A percentile compares a stretch with the other conserved stretches of the same genome.
Evolutionary conservation across 2,329 filamentous ascomycete species (phyloP).

Genomic region (Verticillium nubilum): DNA sequence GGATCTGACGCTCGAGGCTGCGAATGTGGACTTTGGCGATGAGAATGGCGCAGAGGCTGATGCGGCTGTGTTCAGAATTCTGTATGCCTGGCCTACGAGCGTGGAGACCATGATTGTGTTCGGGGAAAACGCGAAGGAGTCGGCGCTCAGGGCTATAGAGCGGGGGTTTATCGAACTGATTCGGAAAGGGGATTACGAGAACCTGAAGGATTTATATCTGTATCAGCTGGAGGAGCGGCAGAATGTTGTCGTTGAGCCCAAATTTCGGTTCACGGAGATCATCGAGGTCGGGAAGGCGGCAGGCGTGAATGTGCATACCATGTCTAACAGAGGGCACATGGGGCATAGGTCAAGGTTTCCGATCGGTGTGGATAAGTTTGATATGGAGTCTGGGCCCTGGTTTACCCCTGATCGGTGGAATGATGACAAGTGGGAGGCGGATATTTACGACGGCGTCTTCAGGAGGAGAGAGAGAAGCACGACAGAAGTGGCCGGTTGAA

Average conservation of each 20-base stretch:
- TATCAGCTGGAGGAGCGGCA: neutral
- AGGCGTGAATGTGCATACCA: neutral
- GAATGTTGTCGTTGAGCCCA: too few relatives aligned
- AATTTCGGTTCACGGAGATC: neutral
- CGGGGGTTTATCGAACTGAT: too few relatives aligned
- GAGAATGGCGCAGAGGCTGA: neutral
- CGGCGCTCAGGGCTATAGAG: too few relatives aligned
- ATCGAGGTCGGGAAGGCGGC: neutral
- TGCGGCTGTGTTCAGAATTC: too few relatives aligned
- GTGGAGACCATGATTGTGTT: too few relatives aligned
- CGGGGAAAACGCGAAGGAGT: too few relatives aligned
- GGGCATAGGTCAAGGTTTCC: neutral
- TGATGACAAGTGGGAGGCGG: neutral
- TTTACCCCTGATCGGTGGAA: neutral
- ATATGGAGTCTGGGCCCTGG: slow-evolving; percentile 1
- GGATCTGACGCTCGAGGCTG: neutral
- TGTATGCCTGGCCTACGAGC: too few relatives aligned
- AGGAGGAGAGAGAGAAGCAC: neutral
- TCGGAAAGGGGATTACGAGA: too few relatives aligned
- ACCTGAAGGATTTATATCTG: neutral
- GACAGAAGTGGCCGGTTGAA: too few relatives aligned
- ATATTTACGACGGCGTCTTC: neutral
- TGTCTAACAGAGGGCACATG: neutral
- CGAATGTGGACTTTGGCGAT: neutral
- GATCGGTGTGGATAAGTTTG: neutral